Base-by-base conservation (phyloP, 2,329 filamentous ascomycete genomes). In the Emmonsiellopsis sp. region DNA sequence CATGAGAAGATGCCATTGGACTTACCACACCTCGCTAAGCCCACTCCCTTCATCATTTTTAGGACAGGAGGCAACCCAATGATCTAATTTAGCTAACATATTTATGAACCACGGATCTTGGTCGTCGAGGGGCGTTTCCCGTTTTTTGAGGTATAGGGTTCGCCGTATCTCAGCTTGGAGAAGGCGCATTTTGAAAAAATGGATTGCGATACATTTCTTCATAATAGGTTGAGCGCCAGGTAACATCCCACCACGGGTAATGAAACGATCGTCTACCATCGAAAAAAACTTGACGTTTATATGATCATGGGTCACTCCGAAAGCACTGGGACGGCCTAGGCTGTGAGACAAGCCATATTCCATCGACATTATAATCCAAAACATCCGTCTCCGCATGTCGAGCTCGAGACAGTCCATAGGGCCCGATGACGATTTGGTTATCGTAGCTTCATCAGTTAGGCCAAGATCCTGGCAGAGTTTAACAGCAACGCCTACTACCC, bases 161-260 rank as follows among this genome's bases (percentile, higher is more conserved):
- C 90, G 82, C 54, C 90, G 80, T 43, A 96, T 93, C 69, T 97
- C 92, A 11, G 91, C 82, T 67, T 96, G 91, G 10, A 91, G 75
- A 54, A 94, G 71, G 53, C 89, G 80, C 89, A 96, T 94, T 65
- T 88, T 92, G 74, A 90, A 90, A 63, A 95, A 93, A 67, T 98
- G 92, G 57, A 96, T 90, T 2, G 89, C 85, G 30, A 95, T 84
- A 62, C 88, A 82, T 68, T 98, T 98, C 65, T 87, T 89, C 60
- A 91, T 79, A 38, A 87, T 89, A 1, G 81, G 78, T 5, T 85
- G 85, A 1, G 85, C 87, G 9, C 75, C 78, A 0, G 84, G 79
- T 20, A 83, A 73, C 54, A 96, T 86, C 2, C 89, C 91, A 35
- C 85, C 77, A 1, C 81, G 76, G 1, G 85, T 91, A 61, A 98